Evolutionary conservation across 2,329 filamentous ascomycete species (phyloP), one percentile per base, ranked within the genome.

Genomic region (Cercospora beticola): DNA sequence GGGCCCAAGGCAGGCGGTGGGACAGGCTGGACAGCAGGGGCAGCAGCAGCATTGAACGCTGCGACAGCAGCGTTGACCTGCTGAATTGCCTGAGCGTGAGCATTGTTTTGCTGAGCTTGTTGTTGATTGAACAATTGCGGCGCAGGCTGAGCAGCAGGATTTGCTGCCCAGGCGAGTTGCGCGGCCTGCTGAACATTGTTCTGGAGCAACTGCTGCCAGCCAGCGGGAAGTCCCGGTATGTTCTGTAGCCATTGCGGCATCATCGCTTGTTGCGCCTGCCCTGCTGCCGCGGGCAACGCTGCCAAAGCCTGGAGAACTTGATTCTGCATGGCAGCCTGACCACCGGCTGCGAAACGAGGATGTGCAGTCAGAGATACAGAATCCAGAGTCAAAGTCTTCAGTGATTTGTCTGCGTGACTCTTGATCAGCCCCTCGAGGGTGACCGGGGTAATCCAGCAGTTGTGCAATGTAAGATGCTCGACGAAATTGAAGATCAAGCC

Each of bases 401-500:
- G 77, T 2, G 77, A 81, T 7, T 78, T 76, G 5, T 79, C 75
- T 21, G 83, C 81, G 77, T 89, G 85, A 4, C 78, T 76, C 2
- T 80, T 79, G 67, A 89, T 79, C 62, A 89, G 82, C 10, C 83
- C 80, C 33, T 84, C 74, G 33, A 92, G 81, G 1, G 88, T 82
- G 49, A 85, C 81, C 0, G 90, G 89, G 2, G 85, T 85, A 12
- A 88, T 81, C 89, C 89, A 92, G 78, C 89, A 91, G 73, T 92
- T 92, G 72, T 87, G 87, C 8, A 92, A 80, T 0, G 85, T 88
- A 2, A 92, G 77, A 61, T 87, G 81, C 68, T 86, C 81, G 26
- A 92, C 77, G 72, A 86, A 78, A 3, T 86, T 86, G 56, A 92
- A 83, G 0, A 77, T 76, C n/a, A 76, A 65, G 10, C 66, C 61